Percentiles rank a stretch among this genome's conserved stretches.
Conservation (phyloP, 495 filamentous ascomycete genomes). For the Letharia columbiana region DNA sequence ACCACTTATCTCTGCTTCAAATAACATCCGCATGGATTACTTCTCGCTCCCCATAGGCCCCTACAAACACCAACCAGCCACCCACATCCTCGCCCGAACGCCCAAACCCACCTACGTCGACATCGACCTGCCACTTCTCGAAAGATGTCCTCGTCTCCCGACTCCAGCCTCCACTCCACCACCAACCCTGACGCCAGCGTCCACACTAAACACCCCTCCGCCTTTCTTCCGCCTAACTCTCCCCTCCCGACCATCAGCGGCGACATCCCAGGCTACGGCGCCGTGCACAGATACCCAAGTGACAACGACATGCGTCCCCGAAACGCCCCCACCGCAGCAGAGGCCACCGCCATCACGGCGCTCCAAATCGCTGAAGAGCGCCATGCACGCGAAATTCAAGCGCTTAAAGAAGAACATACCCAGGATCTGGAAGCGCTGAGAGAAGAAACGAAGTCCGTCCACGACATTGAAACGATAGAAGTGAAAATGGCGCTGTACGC, state of each 20-base stretch:
- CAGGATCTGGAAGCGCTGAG: neutral
- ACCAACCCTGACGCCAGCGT: neutral
- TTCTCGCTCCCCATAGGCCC: neutral
- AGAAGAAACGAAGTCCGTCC: no score
- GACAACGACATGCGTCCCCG: neutral
- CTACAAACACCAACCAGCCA: neutral
- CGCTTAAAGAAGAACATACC: neutral
- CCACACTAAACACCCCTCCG: neutral
- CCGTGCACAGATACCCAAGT: neutral
- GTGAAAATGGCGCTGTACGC: no score
- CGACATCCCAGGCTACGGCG: neutral
- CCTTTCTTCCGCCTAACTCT: neutral
- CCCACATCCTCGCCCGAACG: neutral
- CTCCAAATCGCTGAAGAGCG: neutral
- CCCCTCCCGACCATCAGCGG: neutral
- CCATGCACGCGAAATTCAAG: neutral
- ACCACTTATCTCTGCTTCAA: neutral
- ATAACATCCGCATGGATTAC: neutral
- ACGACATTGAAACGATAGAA: no score
- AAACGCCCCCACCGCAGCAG: neutral
- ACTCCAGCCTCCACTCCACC: neutral
- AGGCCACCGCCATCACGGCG: neutral
- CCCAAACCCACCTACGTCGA: neutral
- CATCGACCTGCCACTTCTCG: neutral
- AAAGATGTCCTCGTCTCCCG: neutral